These are phyloP conservation scores for Ophiosphaerella herpotricha DNA, from an alignment of 2,329 filamentous ascomycete genomes.

Conservation along the genomic window DNA sequence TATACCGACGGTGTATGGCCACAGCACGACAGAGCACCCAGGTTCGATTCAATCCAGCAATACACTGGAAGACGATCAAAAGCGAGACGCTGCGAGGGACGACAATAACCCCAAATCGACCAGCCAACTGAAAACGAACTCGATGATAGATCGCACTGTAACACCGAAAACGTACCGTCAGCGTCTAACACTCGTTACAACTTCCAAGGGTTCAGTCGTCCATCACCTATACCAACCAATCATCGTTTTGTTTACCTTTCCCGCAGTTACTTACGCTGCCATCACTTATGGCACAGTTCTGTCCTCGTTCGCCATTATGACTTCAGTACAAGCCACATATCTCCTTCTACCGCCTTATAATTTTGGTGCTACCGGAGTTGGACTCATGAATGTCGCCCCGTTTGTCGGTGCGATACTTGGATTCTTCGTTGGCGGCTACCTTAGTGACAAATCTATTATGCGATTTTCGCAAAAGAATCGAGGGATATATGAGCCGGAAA, in stretches of 20 bases:
- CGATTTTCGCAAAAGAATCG: conserved; percentile 42
- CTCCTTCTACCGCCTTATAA: conserved; percentile 49
- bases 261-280: conserved; percentile 46
- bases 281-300: conserved; percentile 46
- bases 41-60: not conserved
- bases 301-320: conserved; percentile 47
- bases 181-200: conserved; percentile 46
- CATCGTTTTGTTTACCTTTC: conserved; percentile 44
- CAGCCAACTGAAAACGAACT: conserved; percentile 6
- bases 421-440: conserved; percentile 21
- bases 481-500: conserved; percentile 53
- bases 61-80: not conserved
- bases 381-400: conserved; percentile 46
- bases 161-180: conserved; percentile 51
- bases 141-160: conserved; percentile 35
- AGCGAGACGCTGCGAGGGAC: conserved; percentile 4
- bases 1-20: conserved; percentile 12
- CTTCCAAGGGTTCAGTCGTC: conserved; percentile 36
- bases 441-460: conserved; percentile 31
- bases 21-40: not conserved
- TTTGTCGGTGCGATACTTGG: conserved; percentile 49
- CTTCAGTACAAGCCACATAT: conserved; percentile 42
- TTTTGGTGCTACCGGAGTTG: conserved; percentile 45
- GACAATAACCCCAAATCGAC: conserved; percentile 5
- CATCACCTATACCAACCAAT: conserved; percentile 46